Conservation (phyloP, 495 filamentous ascomycete genomes). For the Lentithecium fluviatile region DNA sequence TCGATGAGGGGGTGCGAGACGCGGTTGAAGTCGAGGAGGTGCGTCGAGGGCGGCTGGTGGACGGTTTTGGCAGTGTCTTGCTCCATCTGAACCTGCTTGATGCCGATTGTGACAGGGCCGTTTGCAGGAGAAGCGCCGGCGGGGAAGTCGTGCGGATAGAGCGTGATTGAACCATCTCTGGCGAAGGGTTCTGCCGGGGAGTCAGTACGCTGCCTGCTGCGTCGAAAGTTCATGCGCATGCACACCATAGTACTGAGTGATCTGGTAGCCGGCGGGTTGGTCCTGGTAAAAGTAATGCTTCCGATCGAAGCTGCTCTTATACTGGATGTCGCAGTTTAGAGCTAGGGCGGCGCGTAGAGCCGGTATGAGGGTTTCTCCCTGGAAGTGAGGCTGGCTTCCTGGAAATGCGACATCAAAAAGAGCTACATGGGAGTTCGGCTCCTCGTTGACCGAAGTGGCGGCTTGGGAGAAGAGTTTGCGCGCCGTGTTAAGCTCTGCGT, state of each 20-base stretch:
- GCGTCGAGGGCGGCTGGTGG: slow-evolving; percentile 66
- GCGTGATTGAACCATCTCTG: slow-evolving; percentile 64
- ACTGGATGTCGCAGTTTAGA: slow-evolving; percentile 74
- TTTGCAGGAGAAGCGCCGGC: slow-evolving; percentile 68
- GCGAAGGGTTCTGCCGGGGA: slow-evolving; percentile 69
- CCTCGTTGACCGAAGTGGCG: slow-evolving; percentile 63
- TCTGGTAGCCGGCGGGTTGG: slow-evolving; percentile 93
- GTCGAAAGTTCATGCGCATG: neutral
- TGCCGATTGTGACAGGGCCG: slow-evolving; percentile 68
- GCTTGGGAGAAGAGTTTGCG: slow-evolving; percentile 84
- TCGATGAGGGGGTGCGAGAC: slow-evolving; percentile 89
- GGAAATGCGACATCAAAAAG: slow-evolving; percentile 88
- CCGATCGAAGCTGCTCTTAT: slow-evolving; percentile 78
- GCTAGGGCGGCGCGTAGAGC: slow-evolving; percentile 86
- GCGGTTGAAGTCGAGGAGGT: slow-evolving; percentile 90
- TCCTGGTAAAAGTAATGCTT: slow-evolving; percentile 99
- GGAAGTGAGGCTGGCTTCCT: slow-evolving; percentile 83
- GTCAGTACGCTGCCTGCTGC: neutral
- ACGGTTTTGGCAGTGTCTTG: slow-evolving; percentile 97
- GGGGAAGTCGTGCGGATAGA: slow-evolving; percentile 65
- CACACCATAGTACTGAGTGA: slow-evolving; percentile 87
- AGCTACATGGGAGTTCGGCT: slow-evolving; percentile 81
- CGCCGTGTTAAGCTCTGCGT: slow-evolving; percentile 88
- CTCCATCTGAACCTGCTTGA: slow-evolving; percentile 93
- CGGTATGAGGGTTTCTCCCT: slow-evolving; percentile 78